Evolutionary conservation across 108 stramenopile genomes (phyloP), one percentile per base, ranked within the genome.

Genomic region (Skeletonema menzelii): DNA sequence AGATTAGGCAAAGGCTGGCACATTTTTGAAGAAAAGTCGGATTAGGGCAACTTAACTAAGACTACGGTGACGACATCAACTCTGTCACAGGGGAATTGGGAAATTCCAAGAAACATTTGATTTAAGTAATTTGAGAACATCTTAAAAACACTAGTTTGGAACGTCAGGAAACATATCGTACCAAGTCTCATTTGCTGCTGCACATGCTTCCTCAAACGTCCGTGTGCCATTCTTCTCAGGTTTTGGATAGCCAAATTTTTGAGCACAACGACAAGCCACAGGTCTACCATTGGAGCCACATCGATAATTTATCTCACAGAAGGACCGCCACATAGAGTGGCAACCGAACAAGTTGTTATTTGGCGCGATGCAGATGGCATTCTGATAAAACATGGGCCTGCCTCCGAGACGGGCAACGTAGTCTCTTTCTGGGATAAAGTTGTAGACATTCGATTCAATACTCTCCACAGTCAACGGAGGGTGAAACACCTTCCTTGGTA

Each of bases 371-470:
- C 84, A 84, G n/a, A 73, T 55, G 8, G 62, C 76, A 27, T 81
- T 70, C 65, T 84, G 84, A 56, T 59, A 69, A 32, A 68, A 71
- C 35, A 27, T 24, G 13, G 55, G 71, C 30, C 69, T 56, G 19
- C 89, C 94, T 19, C 89, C 94, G 70, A 92, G 75, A 46, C 79
- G 82, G 35, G 91, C 84, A 17, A 95, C 85, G 17, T 77, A 64
- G 66, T 95, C 94, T 53, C 90, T 72, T 24, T 88, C 84, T 11
- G 94, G 94, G n/a, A 92, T 81, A 53, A 92, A 85, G 75, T 95
- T 92, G 62, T 91, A 95, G 24, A 84, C 85, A 56, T 88, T 80
- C 15, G 79, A 32, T 55, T 92, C 77, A 8, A 95, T 57, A 19
- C 70, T 67, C 2, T 91, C 86, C 47, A 40, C 24, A 19, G 77